Conservation (phyloP, 345 rosid genomes). For the Brassica carinata region DNA sequence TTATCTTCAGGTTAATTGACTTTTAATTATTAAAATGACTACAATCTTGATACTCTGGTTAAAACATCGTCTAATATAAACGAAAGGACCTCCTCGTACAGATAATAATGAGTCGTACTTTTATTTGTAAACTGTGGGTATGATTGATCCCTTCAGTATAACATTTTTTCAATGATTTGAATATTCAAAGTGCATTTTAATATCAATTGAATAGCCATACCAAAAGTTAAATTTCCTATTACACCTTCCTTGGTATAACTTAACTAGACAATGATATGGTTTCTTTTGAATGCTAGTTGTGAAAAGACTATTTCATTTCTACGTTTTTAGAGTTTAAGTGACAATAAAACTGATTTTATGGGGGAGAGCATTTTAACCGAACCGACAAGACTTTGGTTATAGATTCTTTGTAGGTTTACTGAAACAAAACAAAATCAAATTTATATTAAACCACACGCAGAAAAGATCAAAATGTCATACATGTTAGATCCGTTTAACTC, state of each 20-base stretch:
- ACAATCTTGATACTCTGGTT: conserved; percentile 10
- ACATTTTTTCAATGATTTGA: neutral
- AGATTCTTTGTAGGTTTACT: neutral
- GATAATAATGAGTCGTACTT: conserved; percentile 8
- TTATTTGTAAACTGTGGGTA: conserved; percentile 5
- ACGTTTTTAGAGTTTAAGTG: neutral
- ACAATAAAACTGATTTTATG: neutral
- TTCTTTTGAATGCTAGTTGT: neutral
- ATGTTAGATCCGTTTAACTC: neutral
- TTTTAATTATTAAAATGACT: neutral
- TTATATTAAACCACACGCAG: neutral
- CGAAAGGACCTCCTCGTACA: conserved; percentile 27
- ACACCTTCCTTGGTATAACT: neutral
- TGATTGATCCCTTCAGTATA: conserved; percentile 5
- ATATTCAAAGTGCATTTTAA: conserved; percentile 1
- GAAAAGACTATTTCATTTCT: neutral
- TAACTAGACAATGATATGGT: neutral
- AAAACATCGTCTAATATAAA: neutral
- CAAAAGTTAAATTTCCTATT: neutral
- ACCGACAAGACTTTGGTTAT: neutral
- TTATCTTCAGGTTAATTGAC: neutral
- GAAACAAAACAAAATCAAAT: neutral
- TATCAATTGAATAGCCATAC: neutral
- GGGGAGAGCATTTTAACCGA: neutral
- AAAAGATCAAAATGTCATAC: neutral